A percentile compares a stretch with the other conserved stretches of the same genome.
These are phyloP conservation scores for Tuber brumale DNA, from an alignment of 495 filamentous ascomycete species.

Conservation along the genomic window DNA sequence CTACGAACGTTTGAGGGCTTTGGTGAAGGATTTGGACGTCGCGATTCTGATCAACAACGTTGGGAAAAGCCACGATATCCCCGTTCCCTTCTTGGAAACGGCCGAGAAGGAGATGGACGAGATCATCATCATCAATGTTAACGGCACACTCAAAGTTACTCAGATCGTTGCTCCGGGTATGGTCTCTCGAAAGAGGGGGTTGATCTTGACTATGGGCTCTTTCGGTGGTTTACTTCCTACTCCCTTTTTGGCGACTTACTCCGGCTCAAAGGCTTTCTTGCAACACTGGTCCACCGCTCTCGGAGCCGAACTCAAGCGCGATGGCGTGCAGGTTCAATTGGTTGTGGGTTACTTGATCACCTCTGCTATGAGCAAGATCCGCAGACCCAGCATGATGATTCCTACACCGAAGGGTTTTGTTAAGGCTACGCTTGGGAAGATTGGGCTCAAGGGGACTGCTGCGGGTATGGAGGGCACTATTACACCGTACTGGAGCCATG, in stretches of 20 bases:
- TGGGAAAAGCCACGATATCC: conserved; percentile 85
- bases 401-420: conserved; percentile 82
- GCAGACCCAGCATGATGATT: conserved; percentile 64
- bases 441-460: conserved; percentile 70
- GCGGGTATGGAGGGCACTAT: conserved; percentile 70
- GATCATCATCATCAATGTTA: conserved; percentile 92
- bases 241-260: conserved; percentile 91
- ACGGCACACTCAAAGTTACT: conserved; percentile 78
- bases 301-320: conserved; percentile 68
- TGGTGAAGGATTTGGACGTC: conserved; percentile 68
- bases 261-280: conserved; percentile 94
- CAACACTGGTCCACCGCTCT: conserved; percentile 92
- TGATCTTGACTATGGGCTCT: conserved; percentile 95
- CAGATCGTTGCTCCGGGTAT: conserved; percentile 79
- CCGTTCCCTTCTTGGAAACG: conserved; percentile 79
- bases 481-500: conserved; percentile 90
- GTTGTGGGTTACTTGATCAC: conserved; percentile 88
- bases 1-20: conserved; percentile 61
- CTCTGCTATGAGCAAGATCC: conserved; percentile 92
- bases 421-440: conserved; percentile 65
- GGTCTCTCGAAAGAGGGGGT: conserved; percentile 68
- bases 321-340: conserved; percentile 77
- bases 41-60: conserved; percentile 95
- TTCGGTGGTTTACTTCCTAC: conserved; percentile 87
- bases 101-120: conserved; percentile 67